A percentile compares a stretch with the other conserved stretches of the same genome.
Evolutionary conservation across 1,284 basidiomycete species (phyloP).

Genomic region (Meira miltonrushii): DNA sequence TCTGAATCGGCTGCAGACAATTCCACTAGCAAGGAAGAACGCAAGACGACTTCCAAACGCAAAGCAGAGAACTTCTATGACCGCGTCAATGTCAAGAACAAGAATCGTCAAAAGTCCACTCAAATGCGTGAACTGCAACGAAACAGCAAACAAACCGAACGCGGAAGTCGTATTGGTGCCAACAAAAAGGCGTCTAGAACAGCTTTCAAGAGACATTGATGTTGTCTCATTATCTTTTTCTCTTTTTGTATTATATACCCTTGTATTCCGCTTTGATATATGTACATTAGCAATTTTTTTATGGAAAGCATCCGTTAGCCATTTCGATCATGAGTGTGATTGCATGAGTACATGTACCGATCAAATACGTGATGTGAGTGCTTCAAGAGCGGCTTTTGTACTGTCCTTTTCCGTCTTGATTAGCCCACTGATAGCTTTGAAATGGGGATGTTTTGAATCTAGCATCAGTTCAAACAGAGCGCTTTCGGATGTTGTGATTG

Average conservation of each 20-base stretch:
- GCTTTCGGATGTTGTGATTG: slow-evolving; percentile 76
- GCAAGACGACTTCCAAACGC: slow-evolving; percentile 57
- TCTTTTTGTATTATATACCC: too few species aligned
- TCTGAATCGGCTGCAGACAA: slow-evolving; percentile 18
- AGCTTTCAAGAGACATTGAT: background rate
- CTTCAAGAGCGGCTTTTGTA: slow-evolving; percentile 29
- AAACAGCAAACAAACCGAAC: slow-evolving; percentile 2
- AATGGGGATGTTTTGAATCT: slow-evolving; percentile 65
- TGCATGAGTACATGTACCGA: too few species aligned
- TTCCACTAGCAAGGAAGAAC: slow-evolving; percentile 23
- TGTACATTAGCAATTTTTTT: too few species aligned
- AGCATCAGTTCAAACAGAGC: slow-evolving; percentile 60
- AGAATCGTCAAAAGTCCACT: slow-evolving; percentile 34
- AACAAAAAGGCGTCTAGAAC: slow-evolving; percentile 6
- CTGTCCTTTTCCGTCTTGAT: slow-evolving; percentile 55
- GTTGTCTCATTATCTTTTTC: too few species aligned
- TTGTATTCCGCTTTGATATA: too few species aligned
- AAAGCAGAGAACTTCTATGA: slow-evolving; percentile 85
- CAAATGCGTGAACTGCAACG: slow-evolving; percentile 20
- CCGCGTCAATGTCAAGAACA: slow-evolving; percentile 53
- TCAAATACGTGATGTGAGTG: slow-evolving; percentile 3
- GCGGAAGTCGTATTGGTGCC: slow-evolving; percentile 1
- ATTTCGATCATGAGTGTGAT: too few species aligned
- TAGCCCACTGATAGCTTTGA: slow-evolving; percentile 68
- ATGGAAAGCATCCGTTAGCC: too few species aligned